Conservation (phyloP, 148 eudicot genomes). For the Fagopyrum esculentum region DNA sequence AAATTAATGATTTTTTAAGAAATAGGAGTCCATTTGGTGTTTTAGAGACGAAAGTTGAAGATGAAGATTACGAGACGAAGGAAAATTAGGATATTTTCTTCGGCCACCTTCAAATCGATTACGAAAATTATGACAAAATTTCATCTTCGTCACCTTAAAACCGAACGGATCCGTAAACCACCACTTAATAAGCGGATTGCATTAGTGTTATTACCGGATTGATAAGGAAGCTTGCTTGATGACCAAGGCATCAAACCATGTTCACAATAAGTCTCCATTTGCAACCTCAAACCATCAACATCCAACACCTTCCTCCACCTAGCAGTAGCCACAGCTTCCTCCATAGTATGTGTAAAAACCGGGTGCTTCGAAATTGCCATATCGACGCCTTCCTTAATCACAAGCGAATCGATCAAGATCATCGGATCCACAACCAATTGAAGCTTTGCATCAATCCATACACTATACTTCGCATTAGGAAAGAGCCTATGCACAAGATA, state of each 20-base stretch:
- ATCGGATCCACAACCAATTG: slow-evolving; percentile 86
- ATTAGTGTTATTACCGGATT: slow-evolving; percentile 49
- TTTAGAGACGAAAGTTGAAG: too few species aligned
- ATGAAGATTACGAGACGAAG: too few species aligned
- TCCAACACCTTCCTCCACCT: slow-evolving; percentile 94
- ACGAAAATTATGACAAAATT: too few species aligned
- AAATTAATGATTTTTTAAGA: too few species aligned
- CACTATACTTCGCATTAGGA: slow-evolving; percentile 63
- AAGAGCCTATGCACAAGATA: slow-evolving; percentile 86
- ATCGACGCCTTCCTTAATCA: slow-evolving; percentile 53
- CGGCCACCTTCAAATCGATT: too few species aligned
- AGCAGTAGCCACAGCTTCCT: slow-evolving; percentile 88
- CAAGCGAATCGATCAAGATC: slow-evolving; percentile 65
- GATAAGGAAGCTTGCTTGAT: slow-evolving; percentile 58
- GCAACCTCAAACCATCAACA: slow-evolving; percentile 54
- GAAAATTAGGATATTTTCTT: too few species aligned
- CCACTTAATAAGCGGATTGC: background rate
- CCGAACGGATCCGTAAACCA: too few species aligned
- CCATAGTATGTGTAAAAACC: slow-evolving; percentile 65
- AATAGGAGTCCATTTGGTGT: too few species aligned
- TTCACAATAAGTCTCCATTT: slow-evolving; percentile 84
- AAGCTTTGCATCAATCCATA: slow-evolving; percentile 90
- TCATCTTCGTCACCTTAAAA: too few species aligned
- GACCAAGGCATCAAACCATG: slow-evolving; percentile 88
- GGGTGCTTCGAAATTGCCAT: slow-evolving; percentile 93